phyloP scores from a whole-genome alignment of 192 early-diverging fungal species.

The Coemansia furcata region DNA sequence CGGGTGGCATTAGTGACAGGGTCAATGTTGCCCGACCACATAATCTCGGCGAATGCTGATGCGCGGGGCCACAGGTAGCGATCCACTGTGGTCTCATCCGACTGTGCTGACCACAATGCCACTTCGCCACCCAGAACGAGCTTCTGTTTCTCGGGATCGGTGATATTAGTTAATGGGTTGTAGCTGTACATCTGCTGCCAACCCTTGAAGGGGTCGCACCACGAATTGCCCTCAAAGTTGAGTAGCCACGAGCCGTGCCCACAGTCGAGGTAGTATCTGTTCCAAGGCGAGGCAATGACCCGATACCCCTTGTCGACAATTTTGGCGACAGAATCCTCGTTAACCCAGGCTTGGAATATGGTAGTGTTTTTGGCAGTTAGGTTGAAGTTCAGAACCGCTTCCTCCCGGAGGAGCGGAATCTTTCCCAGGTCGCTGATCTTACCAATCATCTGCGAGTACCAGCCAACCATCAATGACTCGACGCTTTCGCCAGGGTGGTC shows the following conservation, averaged over 20 bases:
- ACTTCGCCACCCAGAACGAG: slow-evolving; percentile 67
- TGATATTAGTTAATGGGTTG: slow-evolving; percentile 60
- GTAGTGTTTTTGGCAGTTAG: slow-evolving; percentile 58
- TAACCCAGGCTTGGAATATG: slow-evolving; percentile 67
- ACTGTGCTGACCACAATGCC: slow-evolving; percentile 68
- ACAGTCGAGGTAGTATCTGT: slow-evolving; percentile 72
- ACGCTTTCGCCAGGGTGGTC: slow-evolving; percentile 50
- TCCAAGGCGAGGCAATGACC: slow-evolving; percentile 58
- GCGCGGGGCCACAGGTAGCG: slow-evolving; percentile 67
- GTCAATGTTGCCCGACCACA: slow-evolving; percentile 69
- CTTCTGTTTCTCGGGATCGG: slow-evolving; percentile 53
- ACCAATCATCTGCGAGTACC: slow-evolving; percentile 36
- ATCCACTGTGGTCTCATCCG: slow-evolving; percentile 59
- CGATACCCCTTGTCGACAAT: slow-evolving; percentile 61
- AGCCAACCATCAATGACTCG: slow-evolving; percentile 32
- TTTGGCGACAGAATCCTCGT: slow-evolving; percentile 55
- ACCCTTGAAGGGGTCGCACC: slow-evolving; percentile 70
- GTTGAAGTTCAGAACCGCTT: slow-evolving; percentile 59
- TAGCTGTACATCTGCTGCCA: slow-evolving; percentile 71
- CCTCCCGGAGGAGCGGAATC: slow-evolving; percentile 72
- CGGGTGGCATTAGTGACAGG: slow-evolving; percentile 49
- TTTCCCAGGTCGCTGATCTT: slow-evolving; percentile 59
- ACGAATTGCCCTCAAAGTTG: slow-evolving; percentile 62
- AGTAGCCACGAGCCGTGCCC: slow-evolving; percentile 72
- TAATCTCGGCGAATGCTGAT: slow-evolving; percentile 64